Evolutionary conservation across 768 basidiomycete species (phyloP), one percentile per base, ranked within the genome.

Genomic region (Leccinum imitatum): DNA sequence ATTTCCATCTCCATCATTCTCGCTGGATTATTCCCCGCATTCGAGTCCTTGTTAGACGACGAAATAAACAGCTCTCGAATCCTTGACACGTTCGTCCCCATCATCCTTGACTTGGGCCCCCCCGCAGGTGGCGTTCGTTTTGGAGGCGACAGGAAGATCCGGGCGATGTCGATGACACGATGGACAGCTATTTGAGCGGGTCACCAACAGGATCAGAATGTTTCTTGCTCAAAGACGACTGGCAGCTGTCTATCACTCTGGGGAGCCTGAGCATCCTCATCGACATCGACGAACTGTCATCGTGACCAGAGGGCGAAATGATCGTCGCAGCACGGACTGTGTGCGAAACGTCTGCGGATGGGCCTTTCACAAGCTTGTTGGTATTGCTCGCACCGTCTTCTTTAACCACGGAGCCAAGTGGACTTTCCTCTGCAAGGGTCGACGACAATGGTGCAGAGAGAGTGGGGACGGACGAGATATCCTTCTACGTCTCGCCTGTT

Each of bases 1-100:
- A 63, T 44, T 47, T 63, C 54, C 17, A 68, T 58, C 41, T 59
- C 61, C 1, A 54, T 59, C 17, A 41, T 58, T 8, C 56, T 60
- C 21, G 15, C 19, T 4, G 46, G 23, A 35, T 62, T 56, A 25
- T 7, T 60, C 14, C 51, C 27, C 27, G 27, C 27, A 27, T 27
- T 27, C 27, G 27, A 19, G 1, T 41, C 31, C 31, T 53, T 30
- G 13, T 56, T 59, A 8, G 61, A 61, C 23, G 55, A 10, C 5
- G 68, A 57, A 2, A 53, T 17, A 23, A 59, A 63, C 17, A 57
- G 0, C 33, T 52, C 54, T 1, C 56, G 59, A 17, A 62, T 41
- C n/a, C 25, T 55, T 1, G 56, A 51, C n/a, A 15, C 31, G 6
- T 52, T n/a, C 11, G 19, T 39, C 1, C 54, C 33, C 6, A 5